These are phyloP conservation scores for Mallotus repandus DNA, from an alignment of 441 rosid genomes.

Conservation along the genomic window DNA sequence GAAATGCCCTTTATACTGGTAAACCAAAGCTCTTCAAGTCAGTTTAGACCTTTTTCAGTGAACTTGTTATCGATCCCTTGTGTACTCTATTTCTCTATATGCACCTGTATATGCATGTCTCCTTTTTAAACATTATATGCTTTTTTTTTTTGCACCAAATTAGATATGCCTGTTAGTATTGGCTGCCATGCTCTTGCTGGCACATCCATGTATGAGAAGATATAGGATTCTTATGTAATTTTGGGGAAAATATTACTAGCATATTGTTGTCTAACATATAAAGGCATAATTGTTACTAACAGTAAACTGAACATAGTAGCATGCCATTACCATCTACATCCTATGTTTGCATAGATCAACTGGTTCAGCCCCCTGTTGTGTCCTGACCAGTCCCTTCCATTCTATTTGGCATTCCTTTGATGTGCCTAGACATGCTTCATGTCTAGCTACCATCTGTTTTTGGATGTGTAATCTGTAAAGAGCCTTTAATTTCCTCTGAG, in stretches of 20 bases:
- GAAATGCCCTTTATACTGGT: conserved; percentile 51
- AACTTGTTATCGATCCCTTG: conserved; percentile 6
- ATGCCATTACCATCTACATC: background rate
- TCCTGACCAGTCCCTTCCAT: background rate
- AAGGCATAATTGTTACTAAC: background rate
- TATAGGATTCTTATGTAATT: background rate
- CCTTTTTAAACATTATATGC: background rate
- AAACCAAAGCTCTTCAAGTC: conserved; percentile 28
- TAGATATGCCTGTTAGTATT: background rate
- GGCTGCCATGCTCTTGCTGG: background rate
- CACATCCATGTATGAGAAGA: background rate
- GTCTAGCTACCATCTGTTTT: conserved; percentile 10
- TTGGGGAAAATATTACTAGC: background rate
- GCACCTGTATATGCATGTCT: background rate
- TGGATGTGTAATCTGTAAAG: conserved; percentile 13
- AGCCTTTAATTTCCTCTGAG: conserved; percentile 42
- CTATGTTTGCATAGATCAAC: background rate
- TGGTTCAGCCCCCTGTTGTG: background rate
- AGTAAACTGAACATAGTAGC: background rate
- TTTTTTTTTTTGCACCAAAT: background rate
- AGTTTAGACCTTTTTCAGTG: conserved; percentile 13
- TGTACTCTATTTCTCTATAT: background rate
- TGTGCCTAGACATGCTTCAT: background rate
- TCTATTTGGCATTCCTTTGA: background rate
- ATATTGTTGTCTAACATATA: background rate